A percentile compares a stretch with the other conserved stretches of the same genome.
Evolutionary conservation across 2,329 filamentous ascomycete genomes (phyloP).

Genomic region (Ceratocystis destructans): DNA sequence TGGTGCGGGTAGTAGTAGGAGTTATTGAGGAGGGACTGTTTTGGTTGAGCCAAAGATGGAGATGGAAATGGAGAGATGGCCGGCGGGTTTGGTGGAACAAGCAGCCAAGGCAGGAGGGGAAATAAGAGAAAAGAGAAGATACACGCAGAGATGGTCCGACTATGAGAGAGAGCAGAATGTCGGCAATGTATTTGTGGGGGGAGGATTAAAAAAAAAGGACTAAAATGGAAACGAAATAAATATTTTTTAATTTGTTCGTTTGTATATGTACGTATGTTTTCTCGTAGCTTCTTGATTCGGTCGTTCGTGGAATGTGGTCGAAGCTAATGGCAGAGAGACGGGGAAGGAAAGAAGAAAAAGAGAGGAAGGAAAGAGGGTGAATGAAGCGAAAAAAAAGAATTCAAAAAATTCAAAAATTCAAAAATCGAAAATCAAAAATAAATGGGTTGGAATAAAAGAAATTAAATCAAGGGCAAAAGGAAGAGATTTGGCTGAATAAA

Average conservation of each 20-base stretch:
- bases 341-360: neutral
- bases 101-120: neutral
- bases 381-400: neutral
- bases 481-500: neutral
- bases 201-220: neutral
- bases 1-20: no score
- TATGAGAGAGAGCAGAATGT: neutral
- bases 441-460: neutral
- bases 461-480: neutral
- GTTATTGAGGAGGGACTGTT: no score
- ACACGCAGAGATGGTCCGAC: neutral
- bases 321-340: neutral
- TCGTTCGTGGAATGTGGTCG: neutral
- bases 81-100: neutral
- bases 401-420: neutral
- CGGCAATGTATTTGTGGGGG: neutral
- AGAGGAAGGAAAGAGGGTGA: neutral
- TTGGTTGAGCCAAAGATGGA: no score
- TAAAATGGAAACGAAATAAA: neutral
- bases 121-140: neutral
- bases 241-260: neutral
- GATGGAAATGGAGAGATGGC: no score
- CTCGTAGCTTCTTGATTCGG: neutral
- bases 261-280: neutral
- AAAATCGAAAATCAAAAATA: neutral